Conservation (phyloP, 1,139 yeast species). For the Magnusiomyces tetraspermus region DNA sequence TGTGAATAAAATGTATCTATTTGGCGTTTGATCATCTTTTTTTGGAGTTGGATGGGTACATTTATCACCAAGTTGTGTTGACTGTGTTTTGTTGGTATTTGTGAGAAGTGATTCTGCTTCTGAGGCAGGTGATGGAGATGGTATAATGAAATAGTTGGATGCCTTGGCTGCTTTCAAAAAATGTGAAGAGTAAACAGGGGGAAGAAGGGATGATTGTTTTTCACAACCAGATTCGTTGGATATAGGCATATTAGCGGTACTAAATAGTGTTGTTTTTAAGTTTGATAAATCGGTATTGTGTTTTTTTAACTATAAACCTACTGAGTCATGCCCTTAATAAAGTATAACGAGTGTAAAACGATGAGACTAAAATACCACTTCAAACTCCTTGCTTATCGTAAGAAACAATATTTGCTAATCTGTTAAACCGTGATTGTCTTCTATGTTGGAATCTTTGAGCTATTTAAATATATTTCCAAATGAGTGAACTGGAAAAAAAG, state of each 20-base stretch:
- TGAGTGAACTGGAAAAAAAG: too few relatives aligned
- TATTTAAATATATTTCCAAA: too few relatives aligned
- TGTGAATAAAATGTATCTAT: constrained; percentile 7
- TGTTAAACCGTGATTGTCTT: too few relatives aligned
- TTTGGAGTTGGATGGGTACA: not conserved
- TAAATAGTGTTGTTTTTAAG: constrained; percentile 17
- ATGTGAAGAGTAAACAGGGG: not conserved
- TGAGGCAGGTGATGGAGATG: not conserved
- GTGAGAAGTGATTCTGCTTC: not conserved
- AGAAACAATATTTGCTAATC: too few relatives aligned
- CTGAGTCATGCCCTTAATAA: not conserved
- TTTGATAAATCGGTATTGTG: constrained; percentile 8
- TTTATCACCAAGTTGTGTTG: not conserved
- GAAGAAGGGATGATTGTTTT: not conserved
- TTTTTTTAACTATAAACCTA: not conserved
- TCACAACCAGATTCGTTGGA: not conserved
- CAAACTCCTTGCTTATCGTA: too few relatives aligned
- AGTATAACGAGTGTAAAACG: not conserved
- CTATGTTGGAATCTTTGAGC: too few relatives aligned
- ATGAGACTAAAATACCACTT: too few relatives aligned
- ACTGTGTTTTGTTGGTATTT: not conserved
- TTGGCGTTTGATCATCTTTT: not conserved
- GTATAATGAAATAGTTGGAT: not conserved
- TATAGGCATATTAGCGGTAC: constrained; percentile 16
- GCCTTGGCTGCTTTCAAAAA: not conserved